phyloP scores from a whole-genome alignment of 768 basidiomycete genomes.

The Lactarius quietus region DNA sequence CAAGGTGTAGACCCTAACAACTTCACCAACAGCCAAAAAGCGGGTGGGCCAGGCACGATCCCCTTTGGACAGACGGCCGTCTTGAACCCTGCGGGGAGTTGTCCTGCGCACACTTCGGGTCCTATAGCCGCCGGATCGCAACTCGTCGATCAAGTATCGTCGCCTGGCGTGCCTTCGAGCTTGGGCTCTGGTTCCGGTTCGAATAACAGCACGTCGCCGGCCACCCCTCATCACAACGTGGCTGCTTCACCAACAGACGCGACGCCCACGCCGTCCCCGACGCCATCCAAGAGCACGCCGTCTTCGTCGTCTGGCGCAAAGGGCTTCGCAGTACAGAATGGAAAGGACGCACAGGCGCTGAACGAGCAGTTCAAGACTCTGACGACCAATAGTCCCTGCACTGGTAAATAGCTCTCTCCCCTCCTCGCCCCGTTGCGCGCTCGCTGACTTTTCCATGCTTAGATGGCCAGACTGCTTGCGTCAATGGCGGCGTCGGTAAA shows the following conservation, averaged over 20 bases:
- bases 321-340: constrained; percentile 33
- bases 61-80: constrained; percentile 45
- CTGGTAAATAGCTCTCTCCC: constrained; percentile 27
- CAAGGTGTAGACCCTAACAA: constrained; percentile 41
- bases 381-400: constrained; percentile 32
- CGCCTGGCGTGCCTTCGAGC: constrained; percentile 33
- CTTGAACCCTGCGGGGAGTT: constrained; percentile 47
- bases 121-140: constrained; percentile 50
- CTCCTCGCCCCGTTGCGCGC: too few relatives aligned
- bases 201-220: not conserved
- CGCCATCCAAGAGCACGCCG: not conserved
- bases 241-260: not conserved
- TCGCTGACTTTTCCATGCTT: not conserved
- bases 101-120: constrained; percentile 46
- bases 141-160: constrained; percentile 35
- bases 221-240: too few relatives aligned
- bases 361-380: constrained; percentile 36
- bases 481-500: constrained; percentile 39
- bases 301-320: not conserved
- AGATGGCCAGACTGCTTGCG: constrained; percentile 38
- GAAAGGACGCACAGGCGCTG: constrained; percentile 37
- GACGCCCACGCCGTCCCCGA: not conserved
- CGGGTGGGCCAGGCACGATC: constrained; percentile 48
- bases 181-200: constrained; percentile 9
- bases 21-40: constrained; percentile 43